These are phyloP conservation scores for Candida endomychidarum DNA, from an alignment of 805 yeast species.

Conservation along the genomic window DNA sequence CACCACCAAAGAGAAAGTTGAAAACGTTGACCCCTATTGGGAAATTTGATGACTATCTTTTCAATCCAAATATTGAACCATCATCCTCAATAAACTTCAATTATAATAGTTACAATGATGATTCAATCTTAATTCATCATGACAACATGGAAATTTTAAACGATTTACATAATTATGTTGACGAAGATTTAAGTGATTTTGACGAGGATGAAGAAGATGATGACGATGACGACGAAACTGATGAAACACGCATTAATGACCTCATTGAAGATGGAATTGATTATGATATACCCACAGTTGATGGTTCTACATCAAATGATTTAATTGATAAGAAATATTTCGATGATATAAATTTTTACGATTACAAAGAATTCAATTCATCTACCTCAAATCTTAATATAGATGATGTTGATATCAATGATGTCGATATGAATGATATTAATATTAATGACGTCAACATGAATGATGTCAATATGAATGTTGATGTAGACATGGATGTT, in stretches of 20 bases:
- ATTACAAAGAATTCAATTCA: conserved; percentile 1
- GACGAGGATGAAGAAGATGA: conserved; percentile 13
- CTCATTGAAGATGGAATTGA: not conserved
- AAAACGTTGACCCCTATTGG: conserved; percentile 29
- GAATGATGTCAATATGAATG: conserved; percentile 9
- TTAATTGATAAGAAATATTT: conserved; percentile 31
- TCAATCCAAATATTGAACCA: conserved; percentile 44
- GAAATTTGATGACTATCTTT: conserved; percentile 39
- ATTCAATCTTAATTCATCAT: conserved; percentile 28
- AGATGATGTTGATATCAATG: conserved; percentile 10
- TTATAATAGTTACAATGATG: conserved; percentile 22
- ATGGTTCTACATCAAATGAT: conserved; percentile 16
- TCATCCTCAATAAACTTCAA: conserved; percentile 33
- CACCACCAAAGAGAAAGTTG: conserved; percentile 27
- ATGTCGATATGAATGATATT: conserved; percentile 9
- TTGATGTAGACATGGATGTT: conserved; percentile 4
- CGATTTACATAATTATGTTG: conserved; percentile 10
- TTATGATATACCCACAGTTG: not conserved
- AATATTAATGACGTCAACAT: conserved; percentile 13
- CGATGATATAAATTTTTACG: conserved; percentile 25
- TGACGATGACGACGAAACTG: conserved; percentile 11
- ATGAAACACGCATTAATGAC: conserved; percentile 2
- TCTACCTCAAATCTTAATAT: conserved; percentile 9
- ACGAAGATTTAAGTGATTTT: conserved; percentile 29
- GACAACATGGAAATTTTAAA: conserved; percentile 12